These are phyloP conservation scores for Neoascochyta sp. DNA, from an alignment of 2,329 filamentous ascomycete species.

Conservation along the genomic window DNA sequence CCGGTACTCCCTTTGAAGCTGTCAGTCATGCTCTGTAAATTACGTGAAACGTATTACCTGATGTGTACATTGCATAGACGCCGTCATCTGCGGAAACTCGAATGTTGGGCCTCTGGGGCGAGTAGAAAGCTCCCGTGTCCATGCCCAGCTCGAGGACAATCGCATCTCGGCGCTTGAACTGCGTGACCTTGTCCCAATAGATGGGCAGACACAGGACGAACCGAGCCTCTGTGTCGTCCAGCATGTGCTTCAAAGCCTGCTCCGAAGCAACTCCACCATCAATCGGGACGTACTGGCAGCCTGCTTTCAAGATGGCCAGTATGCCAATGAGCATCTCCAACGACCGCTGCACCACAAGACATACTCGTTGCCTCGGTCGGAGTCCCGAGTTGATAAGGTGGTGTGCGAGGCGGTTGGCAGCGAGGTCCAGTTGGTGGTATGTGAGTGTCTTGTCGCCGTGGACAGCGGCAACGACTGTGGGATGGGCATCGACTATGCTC, in stretches of 20 bases:
- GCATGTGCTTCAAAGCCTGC: conserved; percentile 45
- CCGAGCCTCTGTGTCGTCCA: conserved; percentile 46
- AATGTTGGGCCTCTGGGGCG: conserved; percentile 17
- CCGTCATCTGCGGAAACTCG: conserved; percentile 23
- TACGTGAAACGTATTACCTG: conserved; percentile 22
- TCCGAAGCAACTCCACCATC: conserved; percentile 49
- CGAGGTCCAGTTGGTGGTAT: conserved; percentile 28
- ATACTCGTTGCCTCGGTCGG: conserved; percentile 45
- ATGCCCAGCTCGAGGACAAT: conserved; percentile 20
- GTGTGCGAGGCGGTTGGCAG: conserved; percentile 31
- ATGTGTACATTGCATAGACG: conserved; percentile 51
- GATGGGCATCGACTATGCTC: conserved; percentile 21
- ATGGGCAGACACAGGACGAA: conserved; percentile 48
- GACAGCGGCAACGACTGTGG: conserved; percentile 20
- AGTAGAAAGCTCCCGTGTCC: conserved; percentile 20
- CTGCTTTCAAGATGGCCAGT: conserved; percentile 54
- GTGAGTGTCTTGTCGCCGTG: conserved; percentile 21
- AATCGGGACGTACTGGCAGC: conserved; percentile 59
- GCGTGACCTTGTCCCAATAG: conserved; percentile 29
- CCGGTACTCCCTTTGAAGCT: conserved; percentile 47
- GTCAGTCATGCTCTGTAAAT: conserved; percentile 1
- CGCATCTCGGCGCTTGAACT: conserved; percentile 12
- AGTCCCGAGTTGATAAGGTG: conserved; percentile 30
- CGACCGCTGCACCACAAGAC: conserved; percentile 53
- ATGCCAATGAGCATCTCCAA: conserved; percentile 58